Conservation (phyloP, 306 rosid genomes). For the Hippophae tibetana region DNA sequence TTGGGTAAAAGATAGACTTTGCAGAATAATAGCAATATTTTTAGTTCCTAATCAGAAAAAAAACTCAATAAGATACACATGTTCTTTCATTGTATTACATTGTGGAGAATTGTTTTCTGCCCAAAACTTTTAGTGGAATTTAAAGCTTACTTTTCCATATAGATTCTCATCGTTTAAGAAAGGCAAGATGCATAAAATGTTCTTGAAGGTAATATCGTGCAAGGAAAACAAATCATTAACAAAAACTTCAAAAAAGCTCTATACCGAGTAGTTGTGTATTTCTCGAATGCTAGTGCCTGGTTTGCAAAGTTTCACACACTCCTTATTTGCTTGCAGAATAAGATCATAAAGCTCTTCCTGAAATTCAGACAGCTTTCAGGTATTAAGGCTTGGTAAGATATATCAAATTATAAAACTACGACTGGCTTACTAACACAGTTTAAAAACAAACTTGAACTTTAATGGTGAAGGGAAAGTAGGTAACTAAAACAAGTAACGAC, state of each 20-base stretch:
- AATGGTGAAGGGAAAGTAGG: too few relatives aligned
- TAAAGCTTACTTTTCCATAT: too few relatives aligned
- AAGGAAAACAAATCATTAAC: slow-evolving; percentile 3
- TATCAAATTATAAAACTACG: background rate
- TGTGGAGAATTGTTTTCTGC: too few relatives aligned
- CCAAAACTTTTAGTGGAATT: too few relatives aligned
- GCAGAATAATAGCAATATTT: too few relatives aligned
- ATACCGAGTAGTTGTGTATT: slow-evolving; percentile 81
- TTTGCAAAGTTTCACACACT: slow-evolving; percentile 73
- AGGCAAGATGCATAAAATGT: background rate
- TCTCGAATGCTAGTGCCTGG: slow-evolving; percentile 68
- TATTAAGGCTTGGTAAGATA: background rate
- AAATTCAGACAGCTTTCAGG: slow-evolving; percentile 17
- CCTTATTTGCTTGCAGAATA: slow-evolving; percentile 67
- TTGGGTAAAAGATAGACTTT: too few relatives aligned
- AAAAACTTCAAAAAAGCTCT: slow-evolving; percentile 2
- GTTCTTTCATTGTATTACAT: too few relatives aligned
- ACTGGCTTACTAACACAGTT: too few relatives aligned
- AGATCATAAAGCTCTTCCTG: slow-evolving; percentile 92
- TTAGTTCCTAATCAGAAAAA: too few relatives aligned
- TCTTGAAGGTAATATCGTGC: background rate
- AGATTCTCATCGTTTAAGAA: background rate
- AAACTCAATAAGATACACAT: too few relatives aligned
- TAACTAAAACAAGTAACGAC: too few relatives aligned
- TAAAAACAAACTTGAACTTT: too few relatives aligned